Evolutionary conservation across 192 early-diverging fungal species (phyloP), one percentile per base, ranked within the genome.

Genomic region (Coemansia sp.): DNA sequence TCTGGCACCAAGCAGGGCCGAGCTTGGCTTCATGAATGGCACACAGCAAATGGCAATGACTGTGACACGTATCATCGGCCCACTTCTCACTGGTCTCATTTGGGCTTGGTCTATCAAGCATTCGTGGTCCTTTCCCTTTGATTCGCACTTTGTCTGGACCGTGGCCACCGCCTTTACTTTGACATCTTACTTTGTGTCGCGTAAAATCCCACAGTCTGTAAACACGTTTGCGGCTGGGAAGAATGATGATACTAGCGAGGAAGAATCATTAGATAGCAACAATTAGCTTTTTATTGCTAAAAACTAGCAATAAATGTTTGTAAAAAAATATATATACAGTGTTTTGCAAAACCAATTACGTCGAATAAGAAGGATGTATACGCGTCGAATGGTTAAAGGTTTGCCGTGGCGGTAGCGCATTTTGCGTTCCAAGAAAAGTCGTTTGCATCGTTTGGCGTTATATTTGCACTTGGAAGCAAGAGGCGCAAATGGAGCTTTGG

Each of bases 41-140:
- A 20, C 42, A 0, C 77, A 79, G 67, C 77, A 79, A 39, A 30
- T 81, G 21, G 67, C 67, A 1, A 56, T 72, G 56, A 66, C 66
- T 0, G 1, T 16, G 2, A 76, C 67, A 0, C 35, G 73, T 0
- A 59, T 81, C 7, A 15, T 67, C 23, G 73, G 70, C 1, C 79
- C 79, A 9, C 34, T 75, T 16, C 15, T 69, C 2, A 70, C 73
- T 0, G 79, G 74, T 1, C 7, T 25, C 7, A 37, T 66, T 8
- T 81, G 73, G 70, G 37, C 59, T 7, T 75, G 73, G 72, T 75
- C 74, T 0, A 66, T 72, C 26, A 81, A 75, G 37, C 73, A 75
- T 31, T 29, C 29, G 7, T 40, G 51, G n/a, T 63, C 66, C 10
- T 81, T 69, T 28, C 73, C 79, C 13, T 59, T 81, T 52, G 66